Conservation (phyloP, 108 stramenopile genomes). For the Schizochytrium sp. region DNA sequence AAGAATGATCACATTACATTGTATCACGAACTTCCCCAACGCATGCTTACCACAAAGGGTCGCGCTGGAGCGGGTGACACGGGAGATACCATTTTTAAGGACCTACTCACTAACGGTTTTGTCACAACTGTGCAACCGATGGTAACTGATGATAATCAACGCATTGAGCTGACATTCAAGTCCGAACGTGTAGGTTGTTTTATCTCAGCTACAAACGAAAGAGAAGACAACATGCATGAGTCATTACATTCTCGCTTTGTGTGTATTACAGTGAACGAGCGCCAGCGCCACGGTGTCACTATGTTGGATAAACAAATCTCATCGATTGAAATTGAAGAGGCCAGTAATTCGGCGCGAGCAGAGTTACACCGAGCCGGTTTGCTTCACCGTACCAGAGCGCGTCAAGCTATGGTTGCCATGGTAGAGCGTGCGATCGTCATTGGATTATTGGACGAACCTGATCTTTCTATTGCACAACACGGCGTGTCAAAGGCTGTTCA, state of each 20-base stretch:
- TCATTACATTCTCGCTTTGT: background rate
- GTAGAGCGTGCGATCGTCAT: background rate
- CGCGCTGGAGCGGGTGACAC: background rate
- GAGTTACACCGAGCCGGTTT: background rate
- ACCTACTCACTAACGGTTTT: background rate
- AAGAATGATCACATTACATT: background rate
- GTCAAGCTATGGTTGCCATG: background rate
- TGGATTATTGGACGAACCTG: background rate
- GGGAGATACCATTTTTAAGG: background rate
- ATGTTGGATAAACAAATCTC: background rate
- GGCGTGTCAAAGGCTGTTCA: background rate
- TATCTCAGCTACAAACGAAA: background rate
- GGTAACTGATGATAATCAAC: background rate
- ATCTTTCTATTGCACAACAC: background rate
- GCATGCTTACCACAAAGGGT: background rate
- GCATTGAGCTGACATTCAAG: background rate
- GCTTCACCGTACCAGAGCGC: background rate
- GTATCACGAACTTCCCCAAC: background rate
- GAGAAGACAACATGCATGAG: background rate
- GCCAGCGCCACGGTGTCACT: background rate
- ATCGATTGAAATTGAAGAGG: background rate
- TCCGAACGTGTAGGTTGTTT: background rate
- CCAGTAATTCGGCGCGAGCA: background rate
- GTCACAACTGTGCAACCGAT: background rate
- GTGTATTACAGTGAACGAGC: background rate